These are phyloP conservation scores for Nemania sp. DNA, from an alignment of 2,329 filamentous ascomycete genomes.

Conservation along the genomic window DNA sequence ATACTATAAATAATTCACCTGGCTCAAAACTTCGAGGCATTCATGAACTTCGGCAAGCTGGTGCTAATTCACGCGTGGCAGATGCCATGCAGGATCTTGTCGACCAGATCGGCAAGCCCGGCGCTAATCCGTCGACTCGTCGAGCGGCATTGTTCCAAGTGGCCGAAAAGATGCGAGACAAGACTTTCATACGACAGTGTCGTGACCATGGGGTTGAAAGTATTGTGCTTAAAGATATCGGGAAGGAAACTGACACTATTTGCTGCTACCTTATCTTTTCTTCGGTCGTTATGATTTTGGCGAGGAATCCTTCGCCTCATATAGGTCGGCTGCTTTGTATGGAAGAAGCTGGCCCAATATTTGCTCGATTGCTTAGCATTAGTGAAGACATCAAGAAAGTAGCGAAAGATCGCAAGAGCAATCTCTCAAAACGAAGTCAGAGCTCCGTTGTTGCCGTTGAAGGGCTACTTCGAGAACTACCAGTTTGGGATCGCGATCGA, in stretches of 20 bases:
- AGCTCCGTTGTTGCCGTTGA: conserved; percentile 67
- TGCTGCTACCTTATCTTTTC: conserved; percentile 73
- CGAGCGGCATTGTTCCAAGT: conserved; percentile 71
- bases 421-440: conserved; percentile 75
- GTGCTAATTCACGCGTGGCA: conserved; percentile 73
- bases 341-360: conserved; percentile 65
- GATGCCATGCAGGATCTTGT: conserved; percentile 75
- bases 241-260: conserved; percentile 69
- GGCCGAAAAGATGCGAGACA: conserved; percentile 69
- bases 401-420: conserved; percentile 73
- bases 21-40: conserved; percentile 70
- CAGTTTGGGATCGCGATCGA: conserved; percentile 69
- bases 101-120: conserved; percentile 68
- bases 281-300: conserved; percentile 72
- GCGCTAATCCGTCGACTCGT: conserved; percentile 62
- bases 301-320: conserved; percentile 70
- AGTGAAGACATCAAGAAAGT: conserved; percentile 69
- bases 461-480: conserved; percentile 61
- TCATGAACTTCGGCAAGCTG: conserved; percentile 74
- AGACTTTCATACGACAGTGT: conserved; percentile 76
- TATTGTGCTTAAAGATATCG: conserved; percentile 72
- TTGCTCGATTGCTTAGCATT: conserved; percentile 66
- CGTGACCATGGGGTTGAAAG: conserved; percentile 79
- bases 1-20: conserved; percentile 56
- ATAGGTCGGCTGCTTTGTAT: conserved; percentile 67